A percentile compares a stretch with the other conserved stretches of the same genome.
These are phyloP conservation scores for Podaxis pistillaris DNA, from an alignment of 768 basidiomycete species.

Conservation along the genomic window DNA sequence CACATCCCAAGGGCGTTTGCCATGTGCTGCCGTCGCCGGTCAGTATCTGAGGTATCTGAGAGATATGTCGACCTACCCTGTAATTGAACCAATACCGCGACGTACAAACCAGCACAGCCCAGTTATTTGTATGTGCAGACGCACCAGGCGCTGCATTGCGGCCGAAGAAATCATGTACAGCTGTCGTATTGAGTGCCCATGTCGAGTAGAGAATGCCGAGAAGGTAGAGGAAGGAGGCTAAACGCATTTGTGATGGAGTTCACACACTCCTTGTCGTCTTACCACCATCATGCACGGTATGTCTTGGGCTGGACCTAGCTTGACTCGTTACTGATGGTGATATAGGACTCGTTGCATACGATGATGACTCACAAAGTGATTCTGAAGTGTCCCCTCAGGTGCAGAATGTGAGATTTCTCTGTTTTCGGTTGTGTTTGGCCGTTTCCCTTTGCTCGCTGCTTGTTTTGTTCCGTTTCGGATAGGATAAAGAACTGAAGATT, in stretches of 20 bases:
- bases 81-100: constrained; percentile 99
- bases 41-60: not conserved
- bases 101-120: constrained; percentile 95
- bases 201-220: constrained; percentile 20
- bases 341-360: constrained; percentile 61
- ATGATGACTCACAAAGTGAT: constrained; percentile 63
- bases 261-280: constrained; percentile 10
- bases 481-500: constrained; percentile 56
- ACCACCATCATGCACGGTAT: constrained; percentile 26
- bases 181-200: constrained; percentile 31
- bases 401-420: constrained; percentile 65
- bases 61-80: constrained; percentile 53
- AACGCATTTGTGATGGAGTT: constrained; percentile 6
- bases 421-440: constrained; percentile 30
- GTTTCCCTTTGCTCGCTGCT: constrained; percentile 67
- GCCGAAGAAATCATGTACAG: constrained; percentile 45
- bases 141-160: constrained; percentile 30
- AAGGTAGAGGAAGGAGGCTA: constrained; percentile 10
- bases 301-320: not conserved
- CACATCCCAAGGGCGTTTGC: constrained; percentile 97
- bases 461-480: constrained; percentile 50
- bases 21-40: constrained; percentile 74
- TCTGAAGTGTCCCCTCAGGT: constrained; percentile 41
- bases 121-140: constrained; percentile 88
- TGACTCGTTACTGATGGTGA: not conserved